Evolutionary conservation across 2,329 filamentous ascomycete genomes (phyloP), one percentile per base, ranked within the genome.

Genomic region (Ceratocystis diversiconidia): DNA sequence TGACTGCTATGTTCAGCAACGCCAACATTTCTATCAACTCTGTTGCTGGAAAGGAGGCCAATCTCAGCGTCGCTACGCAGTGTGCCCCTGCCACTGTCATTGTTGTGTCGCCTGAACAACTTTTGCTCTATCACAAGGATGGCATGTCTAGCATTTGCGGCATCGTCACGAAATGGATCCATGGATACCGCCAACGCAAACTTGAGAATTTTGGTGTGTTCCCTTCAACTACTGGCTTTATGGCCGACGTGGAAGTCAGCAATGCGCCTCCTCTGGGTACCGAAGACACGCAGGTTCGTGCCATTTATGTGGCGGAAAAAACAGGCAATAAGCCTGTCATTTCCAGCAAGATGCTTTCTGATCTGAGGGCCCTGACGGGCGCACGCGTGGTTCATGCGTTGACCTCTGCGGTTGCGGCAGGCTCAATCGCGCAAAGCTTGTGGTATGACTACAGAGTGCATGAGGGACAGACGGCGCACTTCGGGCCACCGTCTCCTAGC

Each of bases 1-100:
- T 99, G 66, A 85, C 87, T 0, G 91, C 92, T 0, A 81, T 99
- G 7, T 95, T 86, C 75, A 87, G 85, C 25, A 94, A 95, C 73
- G 82, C 90, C 19, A 94, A 90, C 0, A 77, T 99, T 22, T 90
- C 91, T 30, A 82, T 99, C 71, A 97, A 90, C 76, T 94, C 91
- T 0, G 91, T 95, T 30, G 88, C 91, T 17, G 88, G 88, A 5
- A 81, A 83, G 44, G 83, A 83, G 10, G 80, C 88, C 12, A 85
- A 94, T 72, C 80, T 97, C 46, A 78, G 80, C 19, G 76, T 91
- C 25, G 90, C 90, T 25, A 88, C 88, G 25, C 82, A 85, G 67
- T 85, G 85, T 60, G 79, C 95, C 48, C 83, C 88, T 0, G 92
- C 92, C 1, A 96, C 92, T 3, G 82, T 96, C 67, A 79, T 96